Conservation (phyloP, 73 alveolate genomes). For the Paraurostyla sp. region DNA sequence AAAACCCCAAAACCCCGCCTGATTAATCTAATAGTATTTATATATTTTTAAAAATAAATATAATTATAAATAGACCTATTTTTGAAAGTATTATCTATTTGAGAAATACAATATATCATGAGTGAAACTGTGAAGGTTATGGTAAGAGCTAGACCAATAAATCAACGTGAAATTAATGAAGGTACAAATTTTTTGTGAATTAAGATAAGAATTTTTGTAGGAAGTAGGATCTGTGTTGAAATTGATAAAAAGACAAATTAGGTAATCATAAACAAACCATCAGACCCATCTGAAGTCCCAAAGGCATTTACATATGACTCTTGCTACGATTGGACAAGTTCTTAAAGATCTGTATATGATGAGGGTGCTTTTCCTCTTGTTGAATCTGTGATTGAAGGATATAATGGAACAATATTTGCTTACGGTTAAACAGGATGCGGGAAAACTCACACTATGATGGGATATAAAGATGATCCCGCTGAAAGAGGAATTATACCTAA, state of each 20-base stretch:
- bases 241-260: conserved; percentile 26
- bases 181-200: background rate
- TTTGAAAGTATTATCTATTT: background rate
- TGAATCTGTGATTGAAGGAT: conserved; percentile 91
- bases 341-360: conserved; percentile 85
- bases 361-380: conserved; percentile 91
- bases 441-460: conserved; percentile 84
- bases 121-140: conserved; percentile 88
- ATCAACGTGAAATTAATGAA: conserved; percentile 71
- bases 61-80: background rate
- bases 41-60: background rate
- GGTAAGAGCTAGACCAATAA: conserved; percentile 88
- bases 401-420: conserved; percentile 96
- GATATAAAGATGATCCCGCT: conserved; percentile 82
- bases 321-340: conserved; percentile 76
- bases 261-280: conserved; percentile 13
- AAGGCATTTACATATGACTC: conserved; percentile 87
- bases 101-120: conserved; percentile 57
- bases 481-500: conserved; percentile 94
- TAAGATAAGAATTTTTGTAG: background rate
- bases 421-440: conserved; percentile 97
- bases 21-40: background rate
- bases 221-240: conserved; percentile 44
- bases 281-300: conserved; percentile 62
- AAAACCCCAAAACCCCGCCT: conserved; percentile 36